Base-by-base conservation (phyloP, 345 rosid species). In the Microthlaspi erraticum region DNA sequence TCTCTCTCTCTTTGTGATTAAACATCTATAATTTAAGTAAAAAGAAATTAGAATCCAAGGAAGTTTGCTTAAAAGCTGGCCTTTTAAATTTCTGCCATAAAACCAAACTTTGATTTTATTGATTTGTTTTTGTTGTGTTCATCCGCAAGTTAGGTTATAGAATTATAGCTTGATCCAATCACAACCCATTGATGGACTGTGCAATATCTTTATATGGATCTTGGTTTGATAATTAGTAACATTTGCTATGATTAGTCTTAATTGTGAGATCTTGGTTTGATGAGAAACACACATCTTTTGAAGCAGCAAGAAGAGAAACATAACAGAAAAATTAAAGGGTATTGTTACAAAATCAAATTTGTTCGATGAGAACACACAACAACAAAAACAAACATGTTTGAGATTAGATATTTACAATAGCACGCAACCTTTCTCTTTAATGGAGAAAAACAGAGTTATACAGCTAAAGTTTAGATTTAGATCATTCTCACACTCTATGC, bases 11-110 rank as follows among this genome's bases (percentile, higher is more conserved):
- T 33, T 42, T 7, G 67, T 68, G 62, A 66, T 60, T 43, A 67
- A 66, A 41, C 42, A 66, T 33, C 8, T 49, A 67, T 68, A 68
- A 26, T 62, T n/a, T 18, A 31, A n/a, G 52, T 45, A n/a, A 26
- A 49, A 45, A 5, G 29, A 62, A 45, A 54, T 32, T 17, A 69
- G 75, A 63, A 69, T 75, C 79, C 79, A 69, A 75, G 39, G 62
- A 42, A 4, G 8, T n/a, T 46, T 75, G 64, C 70, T 54, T 68
- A 38, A 61, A 60, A 67, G 57, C 14, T 54, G 51, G 60, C 2
- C 7, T 32, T 32, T 6, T 58, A 2, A 32, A n/a, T 34, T 48
- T 42, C 7, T 19, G 11, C 36, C 42, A 18, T 13, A 46, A 46
- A 48, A 63, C 49, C 49, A 31, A 57, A 64, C 41, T 64, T 18